Base-by-base conservation (phyloP, 2,329 filamentous ascomycete species). In the Didymellaceae sp. region DNA sequence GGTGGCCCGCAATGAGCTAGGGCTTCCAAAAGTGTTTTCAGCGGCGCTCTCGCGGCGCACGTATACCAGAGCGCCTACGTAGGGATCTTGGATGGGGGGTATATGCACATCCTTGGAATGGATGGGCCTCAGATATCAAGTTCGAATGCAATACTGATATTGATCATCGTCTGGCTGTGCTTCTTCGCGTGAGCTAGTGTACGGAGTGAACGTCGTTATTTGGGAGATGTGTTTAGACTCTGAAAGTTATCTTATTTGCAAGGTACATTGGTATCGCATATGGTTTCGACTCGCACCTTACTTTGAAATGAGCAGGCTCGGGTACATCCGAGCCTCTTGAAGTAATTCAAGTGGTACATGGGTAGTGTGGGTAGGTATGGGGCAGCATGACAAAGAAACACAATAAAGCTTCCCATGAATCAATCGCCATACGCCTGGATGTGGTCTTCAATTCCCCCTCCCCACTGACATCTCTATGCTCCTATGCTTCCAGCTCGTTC, bases 361-460 rank as follows among this genome's bases (percentile, higher is more conserved):
- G n/a, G n/a, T n/a, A n/a, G n/a, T n/a, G n/a, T n/a, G n/a, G n/a
- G n/a, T n/a, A n/a, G n/a, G n/a, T n/a, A n/a, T n/a, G n/a, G n/a
- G n/a, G n/a, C n/a, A n/a, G n/a, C 30, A 40, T 47, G 24, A 41
- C 45, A 9, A 38, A 26, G 35, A 38, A 22, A 18, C 58, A 49
- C 32, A 41, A 31, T 37, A 40, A 35, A 44, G 46, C 43, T 50
- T 48, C 50, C 41, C 22, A 39, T 44, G 33, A n/a, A n/a, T n/a
- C 21, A 48, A 52, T 62, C 60, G 60, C 60, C 60, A 43, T 59
- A 62, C 56, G 58, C 60, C 60, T 7, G 26, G n/a, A 28, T 13
- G 26, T 6, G n/a, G n/a, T 22, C 13, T 28, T 28, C 26, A 28
- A 13, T 28, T n/a, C n/a, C n/a, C n/a, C 26, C 26, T 28, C 10